Base-by-base conservation (phyloP, 2,329 filamentous ascomycete species). In the Emmonsiellopsis sp. region DNA sequence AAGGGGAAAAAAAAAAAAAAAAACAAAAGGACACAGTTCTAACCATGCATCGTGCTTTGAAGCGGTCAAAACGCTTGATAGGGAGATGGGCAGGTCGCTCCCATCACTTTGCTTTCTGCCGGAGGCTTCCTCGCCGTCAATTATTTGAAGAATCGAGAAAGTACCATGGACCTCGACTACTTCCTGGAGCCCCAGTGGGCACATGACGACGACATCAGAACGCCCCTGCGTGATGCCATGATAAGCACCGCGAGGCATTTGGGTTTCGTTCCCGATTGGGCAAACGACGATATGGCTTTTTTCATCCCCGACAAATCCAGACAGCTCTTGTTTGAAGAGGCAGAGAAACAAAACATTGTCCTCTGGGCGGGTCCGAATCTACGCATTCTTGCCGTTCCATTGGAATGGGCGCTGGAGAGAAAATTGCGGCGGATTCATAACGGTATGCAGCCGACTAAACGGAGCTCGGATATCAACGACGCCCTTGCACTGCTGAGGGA, bases 381-480 rank as follows among this genome's bases (percentile, higher is more conserved):
- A n/a, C 31, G 26, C 11, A 43, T 57, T 5, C 44, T 53, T 31
- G 55, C 53, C 4, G 53, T 53, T 11, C 55, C 55, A 26, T 38
- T 57, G 41, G 53, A 57, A 41, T 57, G 55, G 55, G 50, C 44
- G 7, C 34, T 57, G 6, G 55, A 57, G 31, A 35, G 37, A 7
- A 55, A 55, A 34, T 40, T 57, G n/a, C 26, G 55, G 50, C 34
- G 53, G 11, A 40, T 57, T 16, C 47, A 52, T 11, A 47, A 46
- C 2, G 40, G 37, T 8, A 53, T 9, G 41, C 50, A 13, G 52
- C 44, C 11, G 15, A 11, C 2, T 13, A 34, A 49, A 30, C n/a
- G 55, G 53, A n/a, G n/a, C n/a, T n/a, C n/a, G n/a, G n/a, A n/a
- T 41, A 46, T 54, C 11, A 42, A 15, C 13, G 55, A 57, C 26